phyloP scores from a whole-genome alignment of 805 yeast species.

The Wickerhamiella cacticola region DNA sequence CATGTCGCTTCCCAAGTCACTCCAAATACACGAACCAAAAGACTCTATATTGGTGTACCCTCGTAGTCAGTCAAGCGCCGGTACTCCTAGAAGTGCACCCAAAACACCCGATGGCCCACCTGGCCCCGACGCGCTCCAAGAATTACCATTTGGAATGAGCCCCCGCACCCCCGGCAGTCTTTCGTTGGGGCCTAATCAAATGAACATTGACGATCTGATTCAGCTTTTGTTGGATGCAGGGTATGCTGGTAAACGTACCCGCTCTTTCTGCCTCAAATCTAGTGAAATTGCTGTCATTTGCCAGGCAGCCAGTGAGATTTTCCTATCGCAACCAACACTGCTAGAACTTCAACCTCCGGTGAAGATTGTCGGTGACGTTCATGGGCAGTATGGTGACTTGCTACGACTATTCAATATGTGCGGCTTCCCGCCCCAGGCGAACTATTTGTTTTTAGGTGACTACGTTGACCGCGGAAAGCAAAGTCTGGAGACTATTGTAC shows the following conservation, averaged over 20 bases:
- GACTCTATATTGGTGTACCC: slow-evolving; percentile 49
- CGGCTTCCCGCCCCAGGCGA: slow-evolving; percentile 92
- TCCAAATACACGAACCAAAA: slow-evolving; percentile 60
- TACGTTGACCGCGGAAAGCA: slow-evolving; percentile 98
- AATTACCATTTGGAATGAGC: slow-evolving; percentile 22
- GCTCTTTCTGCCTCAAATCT: slow-evolving; percentile 70
- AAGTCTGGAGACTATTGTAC: slow-evolving; percentile 78
- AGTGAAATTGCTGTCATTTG: slow-evolving; percentile 83
- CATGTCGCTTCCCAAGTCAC: slow-evolving; percentile 25
- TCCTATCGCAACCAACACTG: slow-evolving; percentile 79
- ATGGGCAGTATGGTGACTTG: slow-evolving; percentile 90
- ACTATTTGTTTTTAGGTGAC: slow-evolving; percentile 87
- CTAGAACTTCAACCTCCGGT: slow-evolving; percentile 80
- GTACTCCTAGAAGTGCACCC: slow-evolving; percentile 18
- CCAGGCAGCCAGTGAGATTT: slow-evolving; percentile 75
- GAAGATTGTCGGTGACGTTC: slow-evolving; percentile 86
- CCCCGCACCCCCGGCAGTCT: slow-evolving; percentile 22
- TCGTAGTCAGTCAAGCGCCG: slow-evolving; percentile 17
- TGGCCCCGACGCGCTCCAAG: slow-evolving; percentile 10
- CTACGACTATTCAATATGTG: slow-evolving; percentile 86
- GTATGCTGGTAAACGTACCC: slow-evolving; percentile 86
- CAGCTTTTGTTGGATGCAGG: slow-evolving; percentile 92
- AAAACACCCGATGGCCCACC: slow-evolving; percentile 11
- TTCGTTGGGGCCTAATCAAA: slow-evolving; percentile 24
- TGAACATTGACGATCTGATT: slow-evolving; percentile 75